Evolutionary conservation across 2,329 filamentous ascomycete genomes (phyloP).

Genomic region (Exophiala alcalophila): DNA sequence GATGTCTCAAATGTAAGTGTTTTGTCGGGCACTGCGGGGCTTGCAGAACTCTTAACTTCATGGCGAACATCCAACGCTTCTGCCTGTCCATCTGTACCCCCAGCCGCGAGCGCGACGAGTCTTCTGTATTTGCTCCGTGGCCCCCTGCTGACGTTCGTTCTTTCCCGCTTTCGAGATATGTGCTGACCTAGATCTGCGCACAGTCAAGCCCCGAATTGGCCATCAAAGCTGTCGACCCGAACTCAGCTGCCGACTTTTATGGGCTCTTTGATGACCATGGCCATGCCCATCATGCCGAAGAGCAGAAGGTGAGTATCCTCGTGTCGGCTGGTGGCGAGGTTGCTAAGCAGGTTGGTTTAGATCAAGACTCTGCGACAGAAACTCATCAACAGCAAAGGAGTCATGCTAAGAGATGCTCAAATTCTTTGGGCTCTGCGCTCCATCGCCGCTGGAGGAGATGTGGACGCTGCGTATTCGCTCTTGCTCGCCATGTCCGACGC

Average conservation of each 20-base stretch:
- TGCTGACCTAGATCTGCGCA: slow-evolving; percentile 15
- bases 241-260: slow-evolving; percentile 28
- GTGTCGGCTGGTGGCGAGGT: background rate
- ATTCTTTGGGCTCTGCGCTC: slow-evolving; percentile 60
- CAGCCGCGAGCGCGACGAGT: slow-evolving; percentile 13
- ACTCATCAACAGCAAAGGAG: slow-evolving; percentile 53
- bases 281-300: slow-evolving; percentile 17
- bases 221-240: slow-evolving; percentile 18
- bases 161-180: slow-evolving; percentile 3
- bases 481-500: slow-evolving; percentile 77
- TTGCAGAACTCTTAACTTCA: slow-evolving; percentile 25
- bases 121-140: slow-evolving; percentile 15
- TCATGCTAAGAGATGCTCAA: slow-evolving; percentile 60
- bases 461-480: slow-evolving; percentile 71
- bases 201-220: slow-evolving; percentile 24
- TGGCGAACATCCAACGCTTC: slow-evolving; percentile 18
- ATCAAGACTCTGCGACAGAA: slow-evolving; percentile 54
- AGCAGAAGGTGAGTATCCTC: slow-evolving; percentile 23
- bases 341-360: slow-evolving; percentile 33
- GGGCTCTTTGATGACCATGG: slow-evolving; percentile 25
- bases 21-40: slow-evolving; percentile 1
- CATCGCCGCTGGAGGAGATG: slow-evolving; percentile 64
- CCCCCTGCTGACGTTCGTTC: slow-evolving; percentile 1
- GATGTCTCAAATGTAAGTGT: slow-evolving; percentile 17
- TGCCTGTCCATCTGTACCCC: slow-evolving; percentile 23